phyloP scores from a whole-genome alignment of 768 basidiomycete genomes.

The Suillus weaverae region DNA sequence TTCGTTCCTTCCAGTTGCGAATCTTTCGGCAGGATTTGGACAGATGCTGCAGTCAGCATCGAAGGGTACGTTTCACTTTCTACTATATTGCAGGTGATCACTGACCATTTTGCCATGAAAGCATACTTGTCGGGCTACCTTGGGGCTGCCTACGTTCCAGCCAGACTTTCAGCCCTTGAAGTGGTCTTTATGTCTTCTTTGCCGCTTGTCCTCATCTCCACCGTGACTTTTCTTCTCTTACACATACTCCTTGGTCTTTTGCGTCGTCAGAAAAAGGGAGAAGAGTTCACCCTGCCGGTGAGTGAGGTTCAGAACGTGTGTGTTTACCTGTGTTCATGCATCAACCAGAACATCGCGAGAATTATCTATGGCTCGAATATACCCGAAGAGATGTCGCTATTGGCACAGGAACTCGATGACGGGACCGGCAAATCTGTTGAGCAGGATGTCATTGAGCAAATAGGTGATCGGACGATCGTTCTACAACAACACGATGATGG shows the following conservation, averaged over 20 bases:
- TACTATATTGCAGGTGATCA: too few relatives aligned
- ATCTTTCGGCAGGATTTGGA: slow-evolving; percentile 22
- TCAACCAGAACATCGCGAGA: slow-evolving; percentile 17
- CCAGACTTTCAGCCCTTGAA: slow-evolving; percentile 21
- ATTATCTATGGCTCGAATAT: slow-evolving; percentile 26
- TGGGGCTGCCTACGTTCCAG: slow-evolving; percentile 29
- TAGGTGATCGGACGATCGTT: slow-evolving; percentile 13
- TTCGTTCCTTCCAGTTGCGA: slow-evolving; percentile 12
- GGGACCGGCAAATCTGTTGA: neutral
- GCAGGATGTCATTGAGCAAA: slow-evolving; percentile 11
- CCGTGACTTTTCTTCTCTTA: slow-evolving; percentile 23
- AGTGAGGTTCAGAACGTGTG: neutral
- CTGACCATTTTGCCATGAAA: neutral
- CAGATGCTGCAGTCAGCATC: slow-evolving; percentile 21
- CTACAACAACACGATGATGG: neutral
- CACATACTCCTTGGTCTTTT: slow-evolving; percentile 18
- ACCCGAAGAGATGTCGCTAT: slow-evolving; percentile 19
- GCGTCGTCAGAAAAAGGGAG: slow-evolving; percentile 21
- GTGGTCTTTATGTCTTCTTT: slow-evolving; percentile 28
- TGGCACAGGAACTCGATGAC: neutral
- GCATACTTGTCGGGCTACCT: slow-evolving; percentile 25
- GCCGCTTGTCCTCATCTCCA: slow-evolving; percentile 27
- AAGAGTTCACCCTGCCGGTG: slow-evolving; percentile 20
- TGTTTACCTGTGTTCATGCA: neutral
- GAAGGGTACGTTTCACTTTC: slow-evolving; percentile 17